Conservation (phyloP, 306 rosid genomes). For the Fragaria iinumae region DNA sequence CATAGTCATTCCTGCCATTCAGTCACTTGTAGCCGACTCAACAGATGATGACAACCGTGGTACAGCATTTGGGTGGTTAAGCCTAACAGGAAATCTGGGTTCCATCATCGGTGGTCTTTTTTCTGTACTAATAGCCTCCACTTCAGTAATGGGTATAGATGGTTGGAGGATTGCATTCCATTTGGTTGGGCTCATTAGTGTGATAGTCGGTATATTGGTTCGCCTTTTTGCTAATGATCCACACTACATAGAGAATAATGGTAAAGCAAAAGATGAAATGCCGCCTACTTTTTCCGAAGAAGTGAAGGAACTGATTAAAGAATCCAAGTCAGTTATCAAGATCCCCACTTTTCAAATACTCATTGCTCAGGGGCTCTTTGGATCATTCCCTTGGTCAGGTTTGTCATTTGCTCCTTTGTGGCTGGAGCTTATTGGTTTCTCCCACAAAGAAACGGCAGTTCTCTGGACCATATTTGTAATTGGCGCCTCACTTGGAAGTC, state of each 20-base stretch:
- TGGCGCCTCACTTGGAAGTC: conserved; percentile 66
- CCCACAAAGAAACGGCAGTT: conserved; percentile 64
- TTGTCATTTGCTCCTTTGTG: conserved; percentile 77
- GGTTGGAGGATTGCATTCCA: conserved; percentile 92
- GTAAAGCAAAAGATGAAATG: conserved; percentile 22
- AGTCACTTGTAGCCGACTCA: conserved; percentile 80
- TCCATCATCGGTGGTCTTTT: conserved; percentile 70
- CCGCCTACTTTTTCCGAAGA: conserved; percentile 37
- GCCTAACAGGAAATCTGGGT: conserved; percentile 59
- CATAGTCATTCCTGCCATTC: conserved; percentile 76
- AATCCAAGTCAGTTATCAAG: conserved; percentile 58
- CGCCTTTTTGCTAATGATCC: conserved; percentile 73
- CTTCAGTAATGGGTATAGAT: conserved; percentile 57
- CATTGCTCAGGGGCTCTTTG: conserved; percentile 89
- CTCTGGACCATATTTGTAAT: conserved; percentile 60
- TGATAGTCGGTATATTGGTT: conserved; percentile 57
- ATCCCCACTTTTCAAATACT: conserved; percentile 82
- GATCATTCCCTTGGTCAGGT: conserved; percentile 84
- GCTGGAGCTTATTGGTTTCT: conserved; percentile 82
- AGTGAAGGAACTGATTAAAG: conserved; percentile 48
- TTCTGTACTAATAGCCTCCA: conserved; percentile 70
- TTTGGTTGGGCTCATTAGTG: conserved; percentile 68
- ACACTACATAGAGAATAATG: conserved; percentile 35
- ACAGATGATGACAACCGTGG: conserved; percentile 74
- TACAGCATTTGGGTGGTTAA: conserved; percentile 76